These are phyloP conservation scores for Pisolithus albus DNA, from an alignment of 768 basidiomycete species.

Conservation along the genomic window DNA sequence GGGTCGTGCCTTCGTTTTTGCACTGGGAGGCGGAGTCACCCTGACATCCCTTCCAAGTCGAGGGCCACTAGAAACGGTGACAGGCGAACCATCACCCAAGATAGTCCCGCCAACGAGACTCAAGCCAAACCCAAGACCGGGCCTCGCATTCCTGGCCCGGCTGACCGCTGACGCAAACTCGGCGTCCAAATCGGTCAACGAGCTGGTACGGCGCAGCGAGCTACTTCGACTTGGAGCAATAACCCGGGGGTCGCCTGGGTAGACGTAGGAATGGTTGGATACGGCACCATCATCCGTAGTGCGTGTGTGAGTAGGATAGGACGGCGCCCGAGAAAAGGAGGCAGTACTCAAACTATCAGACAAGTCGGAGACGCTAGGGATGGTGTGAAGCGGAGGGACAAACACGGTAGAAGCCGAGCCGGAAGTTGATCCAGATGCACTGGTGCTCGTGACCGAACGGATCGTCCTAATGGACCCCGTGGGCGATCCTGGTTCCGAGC, in stretches of 20 bases:
- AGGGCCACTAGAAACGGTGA: conserved; percentile 67
- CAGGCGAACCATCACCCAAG: conserved; percentile 52
- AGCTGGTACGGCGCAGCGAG: conserved; percentile 58
- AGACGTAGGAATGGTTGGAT: conserved; percentile 56
- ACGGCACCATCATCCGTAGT: conserved; percentile 73
- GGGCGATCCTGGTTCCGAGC: conserved; percentile 39
- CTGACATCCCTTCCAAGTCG: conserved; percentile 36
- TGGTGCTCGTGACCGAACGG: conserved; percentile 44
- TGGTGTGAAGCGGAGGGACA: conserved; percentile 64
- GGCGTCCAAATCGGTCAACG: conserved; percentile 68
- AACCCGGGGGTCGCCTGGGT: conserved; percentile 65
- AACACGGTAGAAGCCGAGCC: conserved; percentile 71
- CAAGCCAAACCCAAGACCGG: conserved; percentile 40
- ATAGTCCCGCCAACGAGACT: conserved; percentile 35
- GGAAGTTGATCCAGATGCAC: conserved; percentile 30
- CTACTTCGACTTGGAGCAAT: conserved; percentile 63
- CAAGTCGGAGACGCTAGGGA: conserved; percentile 68
- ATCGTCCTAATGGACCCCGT: conserved; percentile 65
- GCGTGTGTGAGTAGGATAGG: conserved; percentile 51
- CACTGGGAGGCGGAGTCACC: conserved; percentile 41
- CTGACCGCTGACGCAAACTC: conserved; percentile 43
- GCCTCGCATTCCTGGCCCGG: conserved; percentile 35
- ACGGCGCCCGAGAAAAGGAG: conserved; percentile 36
- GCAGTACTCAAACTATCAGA: conserved; percentile 36
- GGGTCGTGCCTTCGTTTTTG: conserved; percentile 24